A percentile compares a stretch with the other conserved stretches of the same genome.
phyloP scores from a whole-genome alignment of 495 filamentous ascomycete genomes.

The Friedmanniomyces endolithicus region DNA sequence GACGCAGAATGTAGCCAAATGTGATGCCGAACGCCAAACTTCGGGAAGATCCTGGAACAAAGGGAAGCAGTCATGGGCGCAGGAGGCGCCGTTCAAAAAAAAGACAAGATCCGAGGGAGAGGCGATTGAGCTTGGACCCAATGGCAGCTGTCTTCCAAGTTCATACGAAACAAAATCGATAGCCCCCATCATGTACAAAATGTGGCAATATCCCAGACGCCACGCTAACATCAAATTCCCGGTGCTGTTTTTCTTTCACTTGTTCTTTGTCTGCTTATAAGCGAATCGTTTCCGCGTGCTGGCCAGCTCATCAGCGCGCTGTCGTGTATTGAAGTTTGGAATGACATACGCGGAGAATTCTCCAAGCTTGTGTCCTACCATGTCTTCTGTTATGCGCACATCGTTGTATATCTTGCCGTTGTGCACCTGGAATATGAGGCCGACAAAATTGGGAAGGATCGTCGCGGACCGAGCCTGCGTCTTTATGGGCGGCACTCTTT shows the following conservation, averaged over 20 bases:
- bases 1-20: too few relatives aligned
- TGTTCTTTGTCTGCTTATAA: slow-evolving; percentile 67
- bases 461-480: slow-evolving; percentile 85
- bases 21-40: too few relatives aligned
- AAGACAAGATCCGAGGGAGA: too few relatives aligned
- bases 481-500: slow-evolving; percentile 58
- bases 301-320: slow-evolving; percentile 7
- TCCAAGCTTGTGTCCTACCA: slow-evolving; percentile 96
- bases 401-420: slow-evolving; percentile 92
- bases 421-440: slow-evolving; percentile 81
- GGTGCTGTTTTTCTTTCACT: not conserved
- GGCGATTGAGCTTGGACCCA: too few relatives aligned
- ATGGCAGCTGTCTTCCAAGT: too few relatives aligned
- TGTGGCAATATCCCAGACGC: not conserved
- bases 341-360: slow-evolving; percentile 89
- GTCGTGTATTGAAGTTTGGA: too few relatives aligned
- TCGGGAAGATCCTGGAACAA: too few relatives aligned
- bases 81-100: too few relatives aligned
- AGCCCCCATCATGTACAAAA: not conserved
- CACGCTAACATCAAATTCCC: not conserved
- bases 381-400: slow-evolving; percentile 82
- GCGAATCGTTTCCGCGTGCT: slow-evolving; percentile 84
- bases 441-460: slow-evolving; percentile 92
- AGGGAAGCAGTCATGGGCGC: too few relatives aligned
- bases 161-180: too few relatives aligned